Evolutionary conservation across 208 protist species (phyloP), one percentile per base, ranked within the genome.

Genomic region (Giardia muris): DNA sequence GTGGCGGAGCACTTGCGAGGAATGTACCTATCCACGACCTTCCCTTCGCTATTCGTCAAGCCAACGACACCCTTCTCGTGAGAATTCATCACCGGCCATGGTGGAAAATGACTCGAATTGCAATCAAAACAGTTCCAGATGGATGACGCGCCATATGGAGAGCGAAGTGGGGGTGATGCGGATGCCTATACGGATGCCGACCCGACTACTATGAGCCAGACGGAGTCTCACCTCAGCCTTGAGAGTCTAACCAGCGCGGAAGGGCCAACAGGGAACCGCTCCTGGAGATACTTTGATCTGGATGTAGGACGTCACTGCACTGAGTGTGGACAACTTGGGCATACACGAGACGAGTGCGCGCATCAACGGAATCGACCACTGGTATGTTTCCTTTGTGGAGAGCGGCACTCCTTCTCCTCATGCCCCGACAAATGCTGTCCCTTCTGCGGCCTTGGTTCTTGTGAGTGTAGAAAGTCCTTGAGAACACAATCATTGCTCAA

Each of bases 1-100:
- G 93, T 94, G 43, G 93, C 93, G 39, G 90, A 92, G 46, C 93
- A 94, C 43, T 94, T 94, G 4, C 93, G 47, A 3, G 93, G 93
- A 43, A 92, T 93, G 47, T 94, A 94, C 19, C 87, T 3, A 87
- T 94, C 93, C 43, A 94, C 92, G 46, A 89, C 46, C 10, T 87
- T 0, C 2, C 92, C 93, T 30, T 0, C 0, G 46, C n/a, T 67
- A 47, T 93, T 93, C 30, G 43, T 22, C 90, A 93, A 91, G 22
- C 90, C 90, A 43, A 90, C 48, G 4, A 46, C 86, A 76, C 30
- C 57, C 57, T 10, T 76, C 57, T 39, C 10, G 10, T 76, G 10
- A 76, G 30, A 76, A 76, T 76, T 10, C 57, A 76, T 76, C 10
- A 76, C 57, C 57, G 30, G 10, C 30, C 30, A 39, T 76, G 19